Conservation (phyloP, 2,329 filamentous ascomycete species). For the Ceratocystis eucalypticola region DNA sequence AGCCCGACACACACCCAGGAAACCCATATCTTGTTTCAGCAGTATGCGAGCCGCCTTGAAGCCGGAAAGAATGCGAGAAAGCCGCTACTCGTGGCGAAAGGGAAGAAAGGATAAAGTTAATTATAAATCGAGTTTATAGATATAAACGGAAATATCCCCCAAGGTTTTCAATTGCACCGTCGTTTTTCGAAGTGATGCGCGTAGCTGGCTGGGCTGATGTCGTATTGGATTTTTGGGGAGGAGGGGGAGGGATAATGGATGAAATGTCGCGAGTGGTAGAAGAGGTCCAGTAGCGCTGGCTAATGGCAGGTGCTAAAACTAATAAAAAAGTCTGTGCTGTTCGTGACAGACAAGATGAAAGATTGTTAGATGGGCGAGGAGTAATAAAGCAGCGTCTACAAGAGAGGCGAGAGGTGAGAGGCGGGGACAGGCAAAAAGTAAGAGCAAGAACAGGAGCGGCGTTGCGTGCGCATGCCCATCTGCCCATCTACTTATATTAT, state of each 20-base stretch:
- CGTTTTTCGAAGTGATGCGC: neutral
- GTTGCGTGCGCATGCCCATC: neutral
- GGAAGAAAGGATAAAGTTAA: neutral
- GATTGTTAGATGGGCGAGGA: neutral
- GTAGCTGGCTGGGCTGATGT: neutral
- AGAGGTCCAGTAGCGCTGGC: neutral
- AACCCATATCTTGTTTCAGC: slow-evolving; percentile 52
- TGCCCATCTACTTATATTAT: neutral
- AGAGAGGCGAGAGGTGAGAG: neutral
- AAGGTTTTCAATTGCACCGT: neutral
- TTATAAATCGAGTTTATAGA: neutral
- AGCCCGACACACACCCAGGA: slow-evolving; percentile 80
- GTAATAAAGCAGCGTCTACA: neutral
- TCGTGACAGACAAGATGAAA: neutral
- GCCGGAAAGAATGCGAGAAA: neutral
- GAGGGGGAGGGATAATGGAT: neutral
- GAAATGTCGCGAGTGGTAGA: neutral
- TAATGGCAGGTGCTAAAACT: neutral
- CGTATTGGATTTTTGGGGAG: neutral
- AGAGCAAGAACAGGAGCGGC: neutral
- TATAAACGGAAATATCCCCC: neutral
- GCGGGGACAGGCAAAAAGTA: neutral
- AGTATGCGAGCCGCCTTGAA: neutral
- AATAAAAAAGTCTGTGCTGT: slow-evolving; percentile 1
- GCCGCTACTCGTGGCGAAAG: neutral